Base-by-base conservation (phyloP, 345 rosid species). In the Gynandropsis gynandra region DNA sequence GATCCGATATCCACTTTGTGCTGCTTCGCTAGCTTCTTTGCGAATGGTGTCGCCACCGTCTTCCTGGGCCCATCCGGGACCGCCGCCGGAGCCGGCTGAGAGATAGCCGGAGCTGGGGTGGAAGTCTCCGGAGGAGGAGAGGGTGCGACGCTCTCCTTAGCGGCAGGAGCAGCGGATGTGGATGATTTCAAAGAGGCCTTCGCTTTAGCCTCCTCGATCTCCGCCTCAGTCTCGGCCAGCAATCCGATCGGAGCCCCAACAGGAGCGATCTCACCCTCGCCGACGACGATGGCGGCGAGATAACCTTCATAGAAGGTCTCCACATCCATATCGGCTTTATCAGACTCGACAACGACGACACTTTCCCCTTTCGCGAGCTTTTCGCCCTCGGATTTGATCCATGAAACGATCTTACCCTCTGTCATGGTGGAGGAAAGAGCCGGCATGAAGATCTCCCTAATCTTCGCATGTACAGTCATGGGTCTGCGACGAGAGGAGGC, bases 381-480 rank as follows among this genome's bases (percentile, higher is more conserved):
- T 61, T 90, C 98, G 20, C 96, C 96, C 60, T 90, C 96, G 18
- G 95, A 83, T 72, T 80, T 90, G 68, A 82, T 69, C 98, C 98
- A 90, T 7, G 95, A 87, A 19, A 87, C 98, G 71, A 90, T 90
- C 75, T 90, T 90, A 40, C 96, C 98, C 72, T 90, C 98, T 11
- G 95, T 86, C 98, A 90, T 90, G 56, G 98, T 87, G 61, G 98
- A 90, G 53, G 96, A 87, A 56, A 90, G 92, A 5, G 98, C 93
- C 4, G 96, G 98, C 96, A 90, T 90, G 80, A 90, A 90, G 61
- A 90, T 90, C 69, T 90, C 96, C 14, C 96, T 77, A 62, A 90
- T 80, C 80, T 87, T 90, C 18, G 95, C 68, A 20, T 80, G 80
- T 35, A 90, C 80, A 4, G 73, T 57, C 61, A 72, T 52, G 29